Conservation (phyloP, 345 rosid genomes). For the Eucalyptus pauciflora region DNA sequence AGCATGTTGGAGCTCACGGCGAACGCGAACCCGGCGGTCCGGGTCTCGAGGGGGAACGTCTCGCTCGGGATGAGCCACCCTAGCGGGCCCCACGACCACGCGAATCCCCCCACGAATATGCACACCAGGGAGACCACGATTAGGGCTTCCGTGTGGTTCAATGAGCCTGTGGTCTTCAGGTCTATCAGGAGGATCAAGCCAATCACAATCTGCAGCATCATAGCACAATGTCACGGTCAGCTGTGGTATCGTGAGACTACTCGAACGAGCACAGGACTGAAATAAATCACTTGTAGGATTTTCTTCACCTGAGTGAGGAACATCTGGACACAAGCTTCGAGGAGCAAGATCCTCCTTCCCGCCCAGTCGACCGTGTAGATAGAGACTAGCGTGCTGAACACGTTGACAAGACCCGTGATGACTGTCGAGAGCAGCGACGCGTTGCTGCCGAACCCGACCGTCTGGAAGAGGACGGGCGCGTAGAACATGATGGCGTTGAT, state of each 20-base stretch:
- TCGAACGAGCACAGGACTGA: conserved; percentile 1
- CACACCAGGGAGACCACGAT: not conserved
- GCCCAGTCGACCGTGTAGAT: conserved; percentile 43
- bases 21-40: not conserved
- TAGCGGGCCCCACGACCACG: conserved; percentile 5
- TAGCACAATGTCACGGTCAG: not conserved
- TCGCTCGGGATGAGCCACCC: conserved; percentile 7
- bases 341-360: conserved; percentile 49
- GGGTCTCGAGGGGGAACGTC: conserved; percentile 1
- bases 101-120: not conserved
- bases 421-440: conserved; percentile 57
- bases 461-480: conserved; percentile 30
- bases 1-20: conserved; percentile 3
- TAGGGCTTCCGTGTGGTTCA: not conserved
- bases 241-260: not conserved
- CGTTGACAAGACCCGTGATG: conserved; percentile 44
- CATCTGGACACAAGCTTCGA: conserved; percentile 41
- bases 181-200: not conserved
- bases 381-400: conserved; percentile 45
- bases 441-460: conserved; percentile 20
- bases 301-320: conserved; percentile 26
- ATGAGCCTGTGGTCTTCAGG: not conserved
- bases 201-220: not conserved
- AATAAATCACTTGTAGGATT: conserved; percentile 33
- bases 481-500: conserved; percentile 45